Evolutionary conservation across 2,329 filamentous ascomycete genomes (phyloP), one percentile per base, ranked within the genome.

Genomic region (Helotiales sp.): DNA sequence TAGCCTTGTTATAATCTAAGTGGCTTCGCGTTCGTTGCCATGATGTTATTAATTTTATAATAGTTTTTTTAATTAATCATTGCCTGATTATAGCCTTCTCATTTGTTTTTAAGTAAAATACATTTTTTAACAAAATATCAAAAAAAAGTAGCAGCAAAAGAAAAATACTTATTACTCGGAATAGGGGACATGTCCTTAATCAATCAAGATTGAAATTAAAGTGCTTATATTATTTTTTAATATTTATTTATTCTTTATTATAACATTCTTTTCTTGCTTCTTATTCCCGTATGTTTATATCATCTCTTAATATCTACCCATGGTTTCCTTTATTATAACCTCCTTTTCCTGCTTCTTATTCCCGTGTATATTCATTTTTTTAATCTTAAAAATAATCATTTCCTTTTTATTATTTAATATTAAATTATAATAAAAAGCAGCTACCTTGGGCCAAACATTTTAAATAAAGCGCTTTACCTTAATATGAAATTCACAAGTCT

Each of bases 401-500:
- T 40, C 5, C 4, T 40, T 40, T 40, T 40, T 15, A 13, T 15
- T 2, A 13, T 22, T 22, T 20, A 40, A 40, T 54, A 34, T 28
- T 17, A 66, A 61, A 40, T 63, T 17, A 60, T 30, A 10, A 28
- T 66, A 66, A 54, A 58, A 66, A 59, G 64, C 60, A 30, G 34
- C 52, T 66, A 59, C 64, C n/a, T 59, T 59, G 15, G 52, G 64
- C 58, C 6, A 59, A 58, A 49, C 13, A 58, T 34, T 5, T 26
- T 43, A 24, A 5, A 52, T 54, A 8, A 54, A 28, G 20, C 28
- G 26, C 40, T 64, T 30, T 49, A 20, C 28, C 55, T 30, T 63
- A 4, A 52, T 17, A 28, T 43, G 50, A 59, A 66, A 66, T 28
- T 43, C 43, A 15, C 43, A 8, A 66, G 17, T 54, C 40, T 22